Base-by-base conservation (phyloP, 1,139 yeast species). In the Pichia sp. region DNA sequence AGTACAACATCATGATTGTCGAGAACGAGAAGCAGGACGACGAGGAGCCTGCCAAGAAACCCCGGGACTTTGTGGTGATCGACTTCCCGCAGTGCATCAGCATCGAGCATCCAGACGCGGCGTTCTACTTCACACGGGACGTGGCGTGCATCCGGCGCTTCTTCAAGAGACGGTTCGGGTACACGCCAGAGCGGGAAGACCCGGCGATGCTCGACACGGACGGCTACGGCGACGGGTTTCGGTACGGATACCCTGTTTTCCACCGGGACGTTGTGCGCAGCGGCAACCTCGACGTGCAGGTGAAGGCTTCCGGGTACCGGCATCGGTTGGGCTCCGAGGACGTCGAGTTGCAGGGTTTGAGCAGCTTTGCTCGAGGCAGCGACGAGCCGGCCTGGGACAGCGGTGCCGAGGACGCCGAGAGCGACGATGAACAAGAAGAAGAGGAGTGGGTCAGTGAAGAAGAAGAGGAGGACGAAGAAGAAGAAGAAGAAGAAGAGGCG, bases 51-150 rank as follows among this genome's bases (percentile, higher is more conserved):
- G 41, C 44, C 29, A 23, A 26, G 2, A 79, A 79, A 52, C 87
- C 82, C 56, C 73, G 70, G 51, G 88, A 84, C 47, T 89, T 90
- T 62, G 86, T 90, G 29, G 96, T 93, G 31, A 93, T 93, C 64
- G 99, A 93, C 77, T 93, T 93, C 76, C 99, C 99, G 5, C 99
- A 93, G 72, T 92, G 97, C 82, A 88, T 93, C 26, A 89, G 97
- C 16, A 88, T 88, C 45, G 92, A 88, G 62, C 99, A 93, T 68
- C 78, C 76, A 2, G 97, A 93, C 67, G 98, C 99, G 11, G 85
- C 85, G 61, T 79, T 78, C 56, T 92, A 89, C 69, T 93, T 93
- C 69, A 84, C 88, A 62, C 80, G 99, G 72, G 99, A 93, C 72
- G 96, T 93, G 29, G 87, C 89, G 57, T 92, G 98, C 67, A 84